A percentile compares a stretch with the other conserved stretches of the same genome.
These are phyloP conservation scores for Omphalotus olearius DNA, from an alignment of 1,284 basidiomycete genomes.

Conservation along the genomic window DNA sequence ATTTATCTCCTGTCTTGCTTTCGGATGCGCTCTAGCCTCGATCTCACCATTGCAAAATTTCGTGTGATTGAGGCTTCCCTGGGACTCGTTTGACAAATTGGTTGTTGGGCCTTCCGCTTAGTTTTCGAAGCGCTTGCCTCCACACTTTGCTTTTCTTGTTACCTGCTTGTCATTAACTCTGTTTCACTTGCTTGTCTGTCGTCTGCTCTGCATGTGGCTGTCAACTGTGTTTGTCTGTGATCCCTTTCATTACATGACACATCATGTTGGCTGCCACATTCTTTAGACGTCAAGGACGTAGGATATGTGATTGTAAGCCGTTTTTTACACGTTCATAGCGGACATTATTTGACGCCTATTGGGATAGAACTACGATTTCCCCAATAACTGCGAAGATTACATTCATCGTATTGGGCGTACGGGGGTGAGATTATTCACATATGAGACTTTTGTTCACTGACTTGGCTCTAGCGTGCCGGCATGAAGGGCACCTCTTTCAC, in stretches of 20 bases:
- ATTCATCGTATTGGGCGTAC: conserved; percentile 92
- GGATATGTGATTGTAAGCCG: conserved; percentile 85
- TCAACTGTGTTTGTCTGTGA: conserved; percentile 30
- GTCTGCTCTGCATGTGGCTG: conserved; percentile 25
- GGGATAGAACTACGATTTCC: conserved; percentile 89
- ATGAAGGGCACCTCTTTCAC: conserved; percentile 91
- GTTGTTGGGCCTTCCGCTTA: conserved; percentile 25
- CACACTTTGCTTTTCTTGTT: too few relatives aligned
- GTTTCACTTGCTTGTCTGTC: conserved; percentile 29
- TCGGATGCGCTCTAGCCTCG: conserved; percentile 40
- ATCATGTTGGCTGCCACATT: conserved; percentile 24
- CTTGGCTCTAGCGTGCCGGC: conserved; percentile 66
- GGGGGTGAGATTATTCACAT: conserved; percentile 47
- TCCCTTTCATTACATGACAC: conserved; percentile 23
- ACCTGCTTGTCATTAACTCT: conserved; percentile 52
- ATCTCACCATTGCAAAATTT: conserved; percentile 17
- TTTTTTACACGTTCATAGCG: conserved; percentile 8
- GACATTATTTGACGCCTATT: conserved; percentile 20
- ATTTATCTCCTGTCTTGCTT: conserved; percentile 40
- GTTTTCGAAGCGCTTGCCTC: conserved; percentile 53
- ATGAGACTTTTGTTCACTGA: not conserved
- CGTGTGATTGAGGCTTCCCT: conserved; percentile 30
- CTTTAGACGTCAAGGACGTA: conserved; percentile 91
- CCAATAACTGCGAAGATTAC: conserved; percentile 91
- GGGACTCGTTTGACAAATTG: conserved; percentile 14